These are phyloP conservation scores for Pterocarpus macrocarpus DNA, from an alignment of 306 rosid species.

Conservation along the genomic window DNA sequence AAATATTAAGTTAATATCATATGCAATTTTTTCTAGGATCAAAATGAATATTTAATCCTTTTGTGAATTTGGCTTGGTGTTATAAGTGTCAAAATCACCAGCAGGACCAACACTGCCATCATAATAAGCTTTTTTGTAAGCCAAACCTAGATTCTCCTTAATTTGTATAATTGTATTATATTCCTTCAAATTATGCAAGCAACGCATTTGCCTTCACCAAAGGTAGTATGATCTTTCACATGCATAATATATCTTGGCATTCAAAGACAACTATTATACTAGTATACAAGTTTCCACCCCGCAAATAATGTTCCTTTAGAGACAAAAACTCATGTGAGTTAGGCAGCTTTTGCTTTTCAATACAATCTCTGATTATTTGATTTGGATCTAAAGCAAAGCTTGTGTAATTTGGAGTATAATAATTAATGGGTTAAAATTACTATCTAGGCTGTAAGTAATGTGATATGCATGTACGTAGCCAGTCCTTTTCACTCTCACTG, in stretches of 20 bases:
- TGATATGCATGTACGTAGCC: background rate
- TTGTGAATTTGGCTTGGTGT: no score
- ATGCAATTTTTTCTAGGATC: no score
- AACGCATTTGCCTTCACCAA: constrained; percentile 10
- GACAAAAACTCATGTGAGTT: constrained; percentile 44
- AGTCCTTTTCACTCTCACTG: constrained; percentile 4
- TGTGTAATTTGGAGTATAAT: constrained; percentile 17
- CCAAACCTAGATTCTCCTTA: no score
- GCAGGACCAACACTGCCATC: no score
- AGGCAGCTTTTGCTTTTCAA: constrained; percentile 40
- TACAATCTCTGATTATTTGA: constrained; percentile 13
- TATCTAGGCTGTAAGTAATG: background rate
- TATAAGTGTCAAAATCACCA: no score
- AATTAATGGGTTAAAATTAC: background rate
- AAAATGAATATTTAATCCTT: no score
- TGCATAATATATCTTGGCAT: constrained; percentile 29
- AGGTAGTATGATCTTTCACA: background rate
- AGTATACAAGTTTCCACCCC: background rate
- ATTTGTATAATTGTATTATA: background rate
- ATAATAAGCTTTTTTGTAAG: no score
- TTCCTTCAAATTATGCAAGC: background rate
- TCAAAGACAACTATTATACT: constrained; percentile 1
- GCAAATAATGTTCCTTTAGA: background rate
- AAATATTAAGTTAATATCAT: no score
- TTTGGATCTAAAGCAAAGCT: constrained; percentile 50